Evolutionary conservation across 768 basidiomycete genomes (phyloP), one percentile per base, ranked within the genome.

Genomic region (Thelephora ganbajun): DNA sequence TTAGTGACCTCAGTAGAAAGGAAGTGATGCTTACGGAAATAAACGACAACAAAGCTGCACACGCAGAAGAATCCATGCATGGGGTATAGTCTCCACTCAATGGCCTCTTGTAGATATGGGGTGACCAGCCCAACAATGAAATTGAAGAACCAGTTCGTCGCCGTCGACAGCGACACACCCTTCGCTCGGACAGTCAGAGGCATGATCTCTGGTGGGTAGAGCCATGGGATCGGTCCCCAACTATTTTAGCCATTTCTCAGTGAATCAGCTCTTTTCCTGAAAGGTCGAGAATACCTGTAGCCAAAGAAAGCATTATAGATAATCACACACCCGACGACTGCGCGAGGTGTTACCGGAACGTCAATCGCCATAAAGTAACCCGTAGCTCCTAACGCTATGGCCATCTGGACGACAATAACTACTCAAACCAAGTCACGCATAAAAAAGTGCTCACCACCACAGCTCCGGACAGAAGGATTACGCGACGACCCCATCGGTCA

Each of bases 301-400:
- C 93, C 93, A 59, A 94, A 94, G 13, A 84, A 86, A 30, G 91
- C 90, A 53, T 98, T 97, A 73, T 83, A 97, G 41, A 91, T 68
- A 47, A 98, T 81, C 3, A 98, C 92, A 53, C 84, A 91, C 2
- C 74, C 59, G 2, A 97, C 92, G 7, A 96, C 93, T 20, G 83
- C 89, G 45, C 78, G 76, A 0, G 93, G 88, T 2, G 93, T 96
- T 53, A 75, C 73, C 1, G 85, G 73, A 30, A 89, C 76, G 58
- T 94, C 90, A 33, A 96, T 74, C 57, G 86, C 87, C 77, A 96
- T 87, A 80, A 86, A 96, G 78, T 81, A 92, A 13, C 92, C 93
- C 2, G 86, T 89, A 18, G 84, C 69, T 11, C 76, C 73, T 12
- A 97, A 69, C 0, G 91, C 72, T 30, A 80, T 61, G 12, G 82